Evolutionary conservation across 805 yeast species (phyloP).

Genomic region (Ogataea wickerhamii): DNA sequence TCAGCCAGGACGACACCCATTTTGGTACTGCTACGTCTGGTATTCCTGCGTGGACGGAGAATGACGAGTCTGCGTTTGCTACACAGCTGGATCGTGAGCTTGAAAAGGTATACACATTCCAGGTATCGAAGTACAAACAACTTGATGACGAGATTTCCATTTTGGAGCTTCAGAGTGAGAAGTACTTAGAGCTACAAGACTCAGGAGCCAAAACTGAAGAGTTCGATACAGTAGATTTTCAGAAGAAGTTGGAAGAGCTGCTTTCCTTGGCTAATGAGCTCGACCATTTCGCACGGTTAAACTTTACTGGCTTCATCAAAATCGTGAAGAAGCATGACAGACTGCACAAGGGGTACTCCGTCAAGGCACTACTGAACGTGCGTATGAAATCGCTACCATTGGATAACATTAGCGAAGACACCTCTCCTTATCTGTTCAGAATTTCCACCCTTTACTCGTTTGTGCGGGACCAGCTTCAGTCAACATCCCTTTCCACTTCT

Average conservation of each 20-base stretch:
- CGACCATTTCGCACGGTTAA: slow-evolving; percentile 85
- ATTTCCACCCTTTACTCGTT: slow-evolving; percentile 78
- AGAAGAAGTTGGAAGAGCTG: slow-evolving; percentile 66
- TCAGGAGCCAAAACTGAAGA: slow-evolving; percentile 23
- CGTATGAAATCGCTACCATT: slow-evolving; percentile 84
- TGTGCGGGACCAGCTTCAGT: slow-evolving; percentile 66
- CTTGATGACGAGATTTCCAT: slow-evolving; percentile 60
- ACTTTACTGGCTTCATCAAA: slow-evolving; percentile 92
- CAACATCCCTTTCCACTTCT: slow-evolving; percentile 30
- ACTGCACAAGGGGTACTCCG: slow-evolving; percentile 82
- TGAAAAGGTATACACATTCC: slow-evolving; percentile 76
- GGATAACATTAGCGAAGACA: slow-evolving; percentile 78
- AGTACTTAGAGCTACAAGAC: slow-evolving; percentile 27
- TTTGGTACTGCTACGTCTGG: slow-evolving; percentile 13
- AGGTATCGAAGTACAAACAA: slow-evolving; percentile 60
- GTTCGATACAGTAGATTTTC: slow-evolving; percentile 61
- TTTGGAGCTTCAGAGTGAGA: slow-evolving; percentile 58
- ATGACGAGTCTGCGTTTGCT: slow-evolving; percentile 69
- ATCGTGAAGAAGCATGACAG: slow-evolving; percentile 96
- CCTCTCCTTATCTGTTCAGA: slow-evolving; percentile 84
- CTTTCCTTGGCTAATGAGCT: slow-evolving; percentile 76
- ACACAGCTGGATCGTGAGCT: slow-evolving; percentile 62
- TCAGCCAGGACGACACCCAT: slow-evolving; percentile 6
- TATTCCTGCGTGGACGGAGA: slow-evolving; percentile 55
- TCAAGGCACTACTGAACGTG: slow-evolving; percentile 82